phyloP scores from a whole-genome alignment of 495 filamentous ascomycete species.

The Tuber calosporum region DNA sequence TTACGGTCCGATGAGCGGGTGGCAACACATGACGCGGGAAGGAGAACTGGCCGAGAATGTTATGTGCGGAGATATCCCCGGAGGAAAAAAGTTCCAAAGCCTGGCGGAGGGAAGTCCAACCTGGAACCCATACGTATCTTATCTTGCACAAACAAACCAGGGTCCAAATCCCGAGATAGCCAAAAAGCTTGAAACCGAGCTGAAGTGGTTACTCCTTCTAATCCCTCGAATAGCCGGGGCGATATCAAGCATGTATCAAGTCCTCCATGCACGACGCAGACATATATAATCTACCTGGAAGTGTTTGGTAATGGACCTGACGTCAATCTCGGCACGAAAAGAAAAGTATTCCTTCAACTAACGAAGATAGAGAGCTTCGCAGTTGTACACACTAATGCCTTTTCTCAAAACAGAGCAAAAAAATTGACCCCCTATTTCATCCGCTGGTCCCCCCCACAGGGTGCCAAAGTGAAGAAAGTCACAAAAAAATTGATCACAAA shows the following conservation, averaged over 20 bases:
- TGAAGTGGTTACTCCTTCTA: not conserved
- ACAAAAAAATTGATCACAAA: slow-evolving; percentile 8
- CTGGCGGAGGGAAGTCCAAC: slow-evolving; percentile 5
- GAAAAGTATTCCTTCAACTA: slow-evolving; percentile 81
- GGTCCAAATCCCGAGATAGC: not conserved
- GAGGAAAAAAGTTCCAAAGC: not conserved
- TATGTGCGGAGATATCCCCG: not conserved
- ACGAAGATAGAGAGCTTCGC: slow-evolving; percentile 50
- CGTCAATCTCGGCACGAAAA: slow-evolving; percentile 82
- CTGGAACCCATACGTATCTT: not conserved
- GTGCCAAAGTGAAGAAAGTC: slow-evolving; percentile 3
- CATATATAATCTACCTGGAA: slow-evolving; percentile 50
- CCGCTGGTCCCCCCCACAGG: not conserved
- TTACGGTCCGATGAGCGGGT: not conserved
- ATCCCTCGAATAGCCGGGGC: not conserved
- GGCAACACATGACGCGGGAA: not conserved
- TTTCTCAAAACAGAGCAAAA: slow-evolving; percentile 25
- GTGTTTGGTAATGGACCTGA: slow-evolving; percentile 93
- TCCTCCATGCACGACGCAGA: slow-evolving; percentile 81
- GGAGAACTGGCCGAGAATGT: not conserved
- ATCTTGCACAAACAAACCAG: not conserved
- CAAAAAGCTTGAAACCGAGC: slow-evolving; percentile 1
- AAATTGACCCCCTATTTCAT: not conserved
- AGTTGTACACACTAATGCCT: slow-evolving; percentile 99
- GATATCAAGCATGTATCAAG: slow-evolving; percentile 57